Base-by-base conservation (phyloP, 371 early-diverging fungal genomes). In the Vittaforma corneae region DNA sequence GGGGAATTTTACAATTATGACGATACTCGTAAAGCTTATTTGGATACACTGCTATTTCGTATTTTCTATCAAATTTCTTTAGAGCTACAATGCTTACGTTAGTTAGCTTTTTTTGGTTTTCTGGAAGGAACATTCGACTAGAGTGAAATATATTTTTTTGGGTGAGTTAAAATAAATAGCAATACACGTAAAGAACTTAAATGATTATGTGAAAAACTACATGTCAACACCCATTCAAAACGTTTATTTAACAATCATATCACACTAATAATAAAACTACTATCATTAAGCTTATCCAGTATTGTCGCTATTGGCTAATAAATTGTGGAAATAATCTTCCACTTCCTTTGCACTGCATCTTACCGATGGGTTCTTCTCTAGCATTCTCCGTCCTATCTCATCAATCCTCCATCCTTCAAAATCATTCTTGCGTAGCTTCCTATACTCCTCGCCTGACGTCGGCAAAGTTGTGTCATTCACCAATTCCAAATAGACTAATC, bases 401-500 rank as follows among this genome's bases (percentile, higher is more conserved):
- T 66, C 47, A 18, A 66, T 35, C 24, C 55, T 58, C 14, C 52
- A 32, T 29, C 54, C 62, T n/a, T 40, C n/a, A 34, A 61, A 68
- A 52, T 61, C 47, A 44, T 68, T 55, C 16, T 42, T 55, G 42
- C 68, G 33, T 38, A 68, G 40, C 33, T 47, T 47, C 30, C 33
- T 14, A 46, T 53, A 60, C 9, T 9, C 20, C 3, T 48, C 37
- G 1, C 63, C 69, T 32, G 45, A 35, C 33, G 32, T 42, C 1
- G 69, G 69, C 14, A 69, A 44, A 42, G 51, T 58, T 11, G 62
- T 62, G 29, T 51, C 69, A 20, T 42, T 42, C 16, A 16, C 16
- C 42, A 42, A 34, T 34, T 93, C 93, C 9, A 92, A 82, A 50
- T 88, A 74, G 37, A 91, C 85, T 65, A 93, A 76, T 1, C 95